A percentile compares a stretch with the other conserved stretches of the same genome.
Evolutionary conservation across 2,329 filamentous ascomycete species (phyloP).

Genomic region (Talaromyces sp.): DNA sequence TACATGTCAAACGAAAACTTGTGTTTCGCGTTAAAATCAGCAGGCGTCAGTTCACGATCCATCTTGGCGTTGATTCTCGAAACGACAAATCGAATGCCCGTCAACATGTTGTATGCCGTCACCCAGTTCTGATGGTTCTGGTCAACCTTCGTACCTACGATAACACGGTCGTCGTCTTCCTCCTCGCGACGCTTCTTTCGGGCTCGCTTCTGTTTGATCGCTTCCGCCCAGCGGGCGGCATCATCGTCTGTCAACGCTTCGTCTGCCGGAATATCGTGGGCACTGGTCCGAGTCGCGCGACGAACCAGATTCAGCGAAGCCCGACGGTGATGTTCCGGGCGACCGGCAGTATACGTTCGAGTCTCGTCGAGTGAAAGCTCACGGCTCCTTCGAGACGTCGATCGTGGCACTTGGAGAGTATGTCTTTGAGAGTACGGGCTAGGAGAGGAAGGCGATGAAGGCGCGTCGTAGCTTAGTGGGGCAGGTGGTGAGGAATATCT

Average conservation of each 20-base stretch:
- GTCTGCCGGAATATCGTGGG: slow-evolving; percentile 78
- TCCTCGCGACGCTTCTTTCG: slow-evolving; percentile 82
- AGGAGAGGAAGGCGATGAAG: slow-evolving; percentile 49
- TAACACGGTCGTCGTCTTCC: slow-evolving; percentile 82
- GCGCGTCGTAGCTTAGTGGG: slow-evolving; percentile 54
- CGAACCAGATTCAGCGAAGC: slow-evolving; percentile 80
- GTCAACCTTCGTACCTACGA: slow-evolving; percentile 96
- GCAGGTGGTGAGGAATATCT: slow-evolving; percentile 48
- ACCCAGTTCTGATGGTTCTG: slow-evolving; percentile 97
- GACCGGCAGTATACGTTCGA: slow-evolving; percentile 62
- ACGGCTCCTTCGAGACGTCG: slow-evolving; percentile 60
- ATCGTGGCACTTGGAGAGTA: slow-evolving; percentile 80
- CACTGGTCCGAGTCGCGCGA: slow-evolving; percentile 76
- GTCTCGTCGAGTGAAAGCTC: slow-evolving; percentile 61
- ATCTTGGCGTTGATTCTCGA: slow-evolving; percentile 96
- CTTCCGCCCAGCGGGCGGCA: slow-evolving; percentile 85
- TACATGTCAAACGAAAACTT: slow-evolving; percentile 99
- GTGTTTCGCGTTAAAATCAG: slow-evolving; percentile 88
- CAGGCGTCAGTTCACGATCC: slow-evolving; percentile 81
- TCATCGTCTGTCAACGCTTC: slow-evolving; percentile 86
- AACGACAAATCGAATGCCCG: slow-evolving; percentile 93
- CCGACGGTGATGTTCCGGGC: slow-evolving; percentile 68
- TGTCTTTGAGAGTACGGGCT: slow-evolving; percentile 69
- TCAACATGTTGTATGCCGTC: slow-evolving; percentile 99
- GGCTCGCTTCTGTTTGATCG: slow-evolving; percentile 84